These are phyloP conservation scores for Malus hybrid DNA, from an alignment of 331 rosid genomes.

Conservation along the genomic window DNA sequence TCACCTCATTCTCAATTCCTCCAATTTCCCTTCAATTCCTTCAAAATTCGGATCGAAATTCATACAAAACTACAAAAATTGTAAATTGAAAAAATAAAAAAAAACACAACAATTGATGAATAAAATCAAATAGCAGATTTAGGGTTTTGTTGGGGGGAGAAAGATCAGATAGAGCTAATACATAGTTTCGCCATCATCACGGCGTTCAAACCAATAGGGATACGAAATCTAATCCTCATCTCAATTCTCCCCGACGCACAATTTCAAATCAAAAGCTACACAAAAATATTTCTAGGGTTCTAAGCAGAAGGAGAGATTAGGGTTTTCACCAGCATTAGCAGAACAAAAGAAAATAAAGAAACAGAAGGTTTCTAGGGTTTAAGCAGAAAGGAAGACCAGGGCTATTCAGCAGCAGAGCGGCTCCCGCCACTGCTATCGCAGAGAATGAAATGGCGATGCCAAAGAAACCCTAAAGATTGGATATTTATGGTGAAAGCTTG, in stretches of 20 bases:
- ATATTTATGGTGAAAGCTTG: background rate
- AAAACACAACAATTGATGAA: background rate
- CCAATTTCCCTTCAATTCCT: background rate
- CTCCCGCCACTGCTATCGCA: no score
- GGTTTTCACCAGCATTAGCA: background rate
- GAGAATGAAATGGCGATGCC: no score
- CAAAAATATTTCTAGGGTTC: background rate
- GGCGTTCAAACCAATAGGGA: slow-evolving; percentile 39
- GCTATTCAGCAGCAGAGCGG: background rate
- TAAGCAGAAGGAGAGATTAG: background rate
- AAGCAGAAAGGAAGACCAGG: background rate
- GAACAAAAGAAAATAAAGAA: background rate
- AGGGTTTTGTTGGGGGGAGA: background rate
- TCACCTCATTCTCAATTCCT: background rate
- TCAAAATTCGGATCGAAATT: no score
- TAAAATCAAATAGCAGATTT: background rate
- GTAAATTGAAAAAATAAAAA: background rate
- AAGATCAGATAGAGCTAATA: slow-evolving; percentile 33
- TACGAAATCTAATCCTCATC: slow-evolving; percentile 16
- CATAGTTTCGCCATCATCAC: slow-evolving; percentile 19
- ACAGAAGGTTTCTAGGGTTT: background rate
- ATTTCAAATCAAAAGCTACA: background rate
- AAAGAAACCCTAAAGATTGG: background rate
- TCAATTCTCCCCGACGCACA: background rate
- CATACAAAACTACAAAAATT: background rate